Evolutionary conservation across 2,329 filamentous ascomycete genomes (phyloP).

Genomic region (Blastomyces gilchristii): DNA sequence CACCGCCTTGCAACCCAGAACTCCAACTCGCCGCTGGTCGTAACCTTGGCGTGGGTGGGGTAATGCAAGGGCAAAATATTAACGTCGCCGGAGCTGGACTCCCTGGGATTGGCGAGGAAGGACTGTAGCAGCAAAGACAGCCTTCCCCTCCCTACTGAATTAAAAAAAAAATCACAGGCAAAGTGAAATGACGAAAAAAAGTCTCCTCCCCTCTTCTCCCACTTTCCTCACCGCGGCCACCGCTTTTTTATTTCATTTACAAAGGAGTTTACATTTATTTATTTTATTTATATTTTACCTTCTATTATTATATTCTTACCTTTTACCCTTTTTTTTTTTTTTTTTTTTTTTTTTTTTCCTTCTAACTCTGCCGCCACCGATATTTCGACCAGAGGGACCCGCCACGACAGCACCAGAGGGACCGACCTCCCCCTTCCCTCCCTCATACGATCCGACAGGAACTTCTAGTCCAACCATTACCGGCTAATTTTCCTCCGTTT

Average conservation of each 20-base stretch:
- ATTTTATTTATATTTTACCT: not conserved
- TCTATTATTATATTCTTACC: not conserved
- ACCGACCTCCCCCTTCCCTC: too few relatives aligned
- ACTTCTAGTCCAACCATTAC: too few relatives aligned
- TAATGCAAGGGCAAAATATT: conserved; percentile 39
- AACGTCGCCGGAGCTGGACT: conserved; percentile 40
- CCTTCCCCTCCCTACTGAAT: not conserved
- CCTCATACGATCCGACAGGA: too few relatives aligned
- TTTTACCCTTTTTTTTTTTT: not conserved
- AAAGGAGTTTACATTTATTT: not conserved
- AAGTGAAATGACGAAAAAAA: not conserved
- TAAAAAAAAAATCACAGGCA: not conserved
- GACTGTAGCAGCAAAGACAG: conserved; percentile 17
- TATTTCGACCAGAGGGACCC: too few relatives aligned
- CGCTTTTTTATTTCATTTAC: not conserved
- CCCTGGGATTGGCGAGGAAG: conserved; percentile 38
- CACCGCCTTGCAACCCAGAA: conserved; percentile 81
- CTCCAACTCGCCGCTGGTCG: conserved; percentile 47
- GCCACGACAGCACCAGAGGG: too few relatives aligned
- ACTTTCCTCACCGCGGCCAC: not conserved
- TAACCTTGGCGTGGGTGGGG: conserved; percentile 32
- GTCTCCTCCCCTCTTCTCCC: not conserved
- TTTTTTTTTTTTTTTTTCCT: not conserved
- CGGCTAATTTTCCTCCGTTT: too few relatives aligned
- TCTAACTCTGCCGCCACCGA: too few relatives aligned